These are phyloP conservation scores for Amanita thiersii DNA, from an alignment of 768 basidiomycete genomes.

Conservation along the genomic window DNA sequence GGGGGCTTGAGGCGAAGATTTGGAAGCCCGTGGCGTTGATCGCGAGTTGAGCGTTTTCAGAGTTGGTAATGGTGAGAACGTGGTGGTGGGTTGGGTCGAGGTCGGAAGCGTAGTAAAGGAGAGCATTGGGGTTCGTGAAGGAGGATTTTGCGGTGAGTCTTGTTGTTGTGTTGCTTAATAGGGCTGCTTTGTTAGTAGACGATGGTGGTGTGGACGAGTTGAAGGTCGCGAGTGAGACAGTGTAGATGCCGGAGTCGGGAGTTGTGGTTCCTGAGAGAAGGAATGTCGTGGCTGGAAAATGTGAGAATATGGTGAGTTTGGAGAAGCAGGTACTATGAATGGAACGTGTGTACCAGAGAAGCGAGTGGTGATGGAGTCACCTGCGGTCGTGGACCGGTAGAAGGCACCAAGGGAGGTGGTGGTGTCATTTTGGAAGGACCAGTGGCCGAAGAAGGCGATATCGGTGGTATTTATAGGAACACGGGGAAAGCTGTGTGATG, in stretches of 20 bases:
- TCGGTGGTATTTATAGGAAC: conserved; percentile 33
- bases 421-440: conserved; percentile 31
- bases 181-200: conserved; percentile 20
- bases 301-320: background rate
- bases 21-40: conserved; percentile 43
- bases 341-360: conserved; percentile 37
- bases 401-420: conserved; percentile 19
- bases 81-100: conserved; percentile 45
- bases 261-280: conserved; percentile 53
- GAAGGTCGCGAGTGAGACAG: conserved; percentile 25
- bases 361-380: conserved; percentile 32
- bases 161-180: conserved; percentile 34
- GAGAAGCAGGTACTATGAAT: conserved; percentile 3
- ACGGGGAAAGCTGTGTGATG: conserved; percentile 22
- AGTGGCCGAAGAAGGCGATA: conserved; percentile 47
- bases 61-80: conserved; percentile 46
- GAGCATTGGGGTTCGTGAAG: conserved; percentile 38
- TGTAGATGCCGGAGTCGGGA: conserved; percentile 47
- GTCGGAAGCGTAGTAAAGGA: conserved; percentile 58
- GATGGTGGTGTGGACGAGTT: too few relatives aligned
- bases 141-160: conserved; percentile 44
- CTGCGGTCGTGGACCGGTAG: conserved; percentile 26
- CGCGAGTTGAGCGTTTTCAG: conserved; percentile 41
- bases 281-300: conserved; percentile 56
- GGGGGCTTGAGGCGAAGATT: conserved; percentile 25